phyloP scores from a whole-genome alignment of 225 moss, liverwort and hornwort species.

The Marchantia polymorpha region DNA sequence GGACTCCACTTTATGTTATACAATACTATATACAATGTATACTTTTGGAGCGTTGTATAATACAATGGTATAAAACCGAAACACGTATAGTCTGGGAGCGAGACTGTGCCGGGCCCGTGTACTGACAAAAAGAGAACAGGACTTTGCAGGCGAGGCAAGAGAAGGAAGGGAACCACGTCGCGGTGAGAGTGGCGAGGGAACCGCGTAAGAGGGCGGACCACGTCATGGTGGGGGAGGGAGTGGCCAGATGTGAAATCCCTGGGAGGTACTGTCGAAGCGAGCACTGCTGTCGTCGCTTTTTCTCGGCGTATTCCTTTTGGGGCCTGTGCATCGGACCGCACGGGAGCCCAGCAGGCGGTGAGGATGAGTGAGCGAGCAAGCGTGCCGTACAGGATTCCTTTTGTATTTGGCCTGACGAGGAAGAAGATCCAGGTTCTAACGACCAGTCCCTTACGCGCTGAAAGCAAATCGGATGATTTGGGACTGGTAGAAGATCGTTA shows the following conservation, averaged over 20 bases:
- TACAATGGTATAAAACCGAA: too few species aligned
- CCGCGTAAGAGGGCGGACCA: neutral
- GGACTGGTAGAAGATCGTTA: neutral
- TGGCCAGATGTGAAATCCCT: constrained; percentile 3
- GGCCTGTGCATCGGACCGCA: neutral
- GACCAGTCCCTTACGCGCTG: neutral
- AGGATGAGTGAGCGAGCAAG: constrained; percentile 13
- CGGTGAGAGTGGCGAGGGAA: neutral
- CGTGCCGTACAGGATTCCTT: constrained; percentile 13
- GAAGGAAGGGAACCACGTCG: too few species aligned
- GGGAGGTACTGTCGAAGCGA: neutral
- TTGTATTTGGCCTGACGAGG: neutral
- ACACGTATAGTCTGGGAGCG: too few species aligned
- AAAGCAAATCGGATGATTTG: constrained; percentile 1
- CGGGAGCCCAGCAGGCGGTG: neutral
- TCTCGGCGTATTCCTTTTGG: neutral
- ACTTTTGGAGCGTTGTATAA: too few species aligned
- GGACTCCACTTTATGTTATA: too few species aligned
- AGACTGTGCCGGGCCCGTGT: too few species aligned
- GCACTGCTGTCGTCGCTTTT: constrained; percentile 11
- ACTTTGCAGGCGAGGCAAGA: too few species aligned
- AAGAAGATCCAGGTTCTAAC: constrained; percentile 2
- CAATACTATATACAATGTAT: too few species aligned
- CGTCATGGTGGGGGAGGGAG: neutral
- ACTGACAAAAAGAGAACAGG: too few species aligned